Evolutionary conservation across 148 eudicot genomes (phyloP).

Genomic region (Diospyros kaki): DNA sequence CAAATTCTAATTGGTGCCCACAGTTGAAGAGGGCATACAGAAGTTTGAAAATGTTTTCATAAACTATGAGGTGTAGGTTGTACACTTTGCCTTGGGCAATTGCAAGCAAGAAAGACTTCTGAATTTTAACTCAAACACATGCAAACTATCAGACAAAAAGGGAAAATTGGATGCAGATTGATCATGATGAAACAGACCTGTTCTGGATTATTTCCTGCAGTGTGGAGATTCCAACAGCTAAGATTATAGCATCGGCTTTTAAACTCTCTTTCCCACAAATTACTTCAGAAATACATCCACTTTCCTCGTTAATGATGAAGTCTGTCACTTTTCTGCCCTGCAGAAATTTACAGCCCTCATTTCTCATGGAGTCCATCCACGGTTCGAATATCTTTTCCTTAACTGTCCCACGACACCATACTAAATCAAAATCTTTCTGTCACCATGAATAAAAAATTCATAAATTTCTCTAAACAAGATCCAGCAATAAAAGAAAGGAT

Average conservation of each 20-base stretch:
- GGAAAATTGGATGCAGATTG: neutral
- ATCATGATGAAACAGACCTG: slow-evolving; percentile 30
- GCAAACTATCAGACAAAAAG: neutral
- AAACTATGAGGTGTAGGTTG: neutral
- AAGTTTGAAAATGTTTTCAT: neutral
- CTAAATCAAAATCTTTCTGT: slow-evolving; percentile 61
- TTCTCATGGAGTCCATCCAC: slow-evolving; percentile 57
- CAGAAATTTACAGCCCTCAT: slow-evolving; percentile 58
- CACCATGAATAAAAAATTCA: slow-evolving; percentile 12
- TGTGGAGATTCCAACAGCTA: slow-evolving; percentile 60
- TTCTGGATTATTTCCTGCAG: slow-evolving; percentile 57
- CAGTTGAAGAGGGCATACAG: neutral
- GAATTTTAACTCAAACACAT: neutral
- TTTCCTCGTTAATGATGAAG: slow-evolving; percentile 49
- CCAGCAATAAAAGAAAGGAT: neutral
- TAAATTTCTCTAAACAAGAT: slow-evolving; percentile 8
- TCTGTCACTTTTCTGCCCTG: slow-evolving; percentile 70
- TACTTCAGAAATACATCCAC: slow-evolving; percentile 58
- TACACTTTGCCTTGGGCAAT: neutral
- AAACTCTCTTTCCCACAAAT: slow-evolving; percentile 71
- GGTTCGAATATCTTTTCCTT: slow-evolving; percentile 60
- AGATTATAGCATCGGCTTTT: slow-evolving; percentile 71
- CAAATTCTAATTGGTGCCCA: neutral
- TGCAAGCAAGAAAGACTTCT: neutral
- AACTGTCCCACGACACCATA: slow-evolving; percentile 62